Conservation (phyloP, 2,329 filamentous ascomycete genomes). For the Mariannaea sp. region DNA sequence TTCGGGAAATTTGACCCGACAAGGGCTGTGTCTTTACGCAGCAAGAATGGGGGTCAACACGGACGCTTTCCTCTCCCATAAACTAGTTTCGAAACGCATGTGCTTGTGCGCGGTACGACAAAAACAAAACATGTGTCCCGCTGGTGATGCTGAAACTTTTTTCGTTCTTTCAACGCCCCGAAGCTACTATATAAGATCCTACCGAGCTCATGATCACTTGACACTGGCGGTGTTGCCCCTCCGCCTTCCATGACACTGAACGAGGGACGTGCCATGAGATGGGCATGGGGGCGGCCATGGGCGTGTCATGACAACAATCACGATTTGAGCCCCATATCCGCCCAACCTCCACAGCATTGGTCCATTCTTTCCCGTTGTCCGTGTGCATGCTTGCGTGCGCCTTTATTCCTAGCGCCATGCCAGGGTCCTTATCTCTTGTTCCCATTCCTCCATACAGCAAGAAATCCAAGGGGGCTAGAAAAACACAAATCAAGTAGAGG, state of each 20-base stretch:
- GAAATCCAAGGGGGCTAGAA: conserved; percentile 12
- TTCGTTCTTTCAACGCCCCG: conserved; percentile 11
- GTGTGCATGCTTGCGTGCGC: conserved; percentile 14
- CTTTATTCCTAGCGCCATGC: conserved; percentile 31
- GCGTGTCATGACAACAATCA: conserved; percentile 18
- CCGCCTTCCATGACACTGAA: conserved; percentile 17
- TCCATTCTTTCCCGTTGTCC: conserved; percentile 17
- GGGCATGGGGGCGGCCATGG: conserved; percentile 2
- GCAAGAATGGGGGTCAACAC: conserved; percentile 18
- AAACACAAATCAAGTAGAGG: conserved; percentile 34
- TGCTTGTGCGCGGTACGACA: too few relatives aligned
- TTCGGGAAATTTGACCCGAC: conserved; percentile 34
- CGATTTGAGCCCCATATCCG: conserved; percentile 5
- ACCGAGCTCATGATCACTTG: conserved; percentile 9
- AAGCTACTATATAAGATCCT: conserved; percentile 17
- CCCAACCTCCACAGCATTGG: conserved; percentile 3
- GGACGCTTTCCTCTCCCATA: conserved; percentile 11
- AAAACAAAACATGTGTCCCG: conserved; percentile 15
- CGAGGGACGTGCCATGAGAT: not conserved
- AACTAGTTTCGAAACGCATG: conserved; percentile 2
- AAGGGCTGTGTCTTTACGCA: conserved; percentile 5
- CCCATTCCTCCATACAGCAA: conserved; percentile 22
- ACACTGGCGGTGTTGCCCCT: conserved; percentile 21
- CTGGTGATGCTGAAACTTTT: conserved; percentile 19
- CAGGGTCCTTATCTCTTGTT: conserved; percentile 33